These are phyloP conservation scores for Aureobasidium sp. DNA, from an alignment of 2,329 filamentous ascomycete species.

Conservation along the genomic window DNA sequence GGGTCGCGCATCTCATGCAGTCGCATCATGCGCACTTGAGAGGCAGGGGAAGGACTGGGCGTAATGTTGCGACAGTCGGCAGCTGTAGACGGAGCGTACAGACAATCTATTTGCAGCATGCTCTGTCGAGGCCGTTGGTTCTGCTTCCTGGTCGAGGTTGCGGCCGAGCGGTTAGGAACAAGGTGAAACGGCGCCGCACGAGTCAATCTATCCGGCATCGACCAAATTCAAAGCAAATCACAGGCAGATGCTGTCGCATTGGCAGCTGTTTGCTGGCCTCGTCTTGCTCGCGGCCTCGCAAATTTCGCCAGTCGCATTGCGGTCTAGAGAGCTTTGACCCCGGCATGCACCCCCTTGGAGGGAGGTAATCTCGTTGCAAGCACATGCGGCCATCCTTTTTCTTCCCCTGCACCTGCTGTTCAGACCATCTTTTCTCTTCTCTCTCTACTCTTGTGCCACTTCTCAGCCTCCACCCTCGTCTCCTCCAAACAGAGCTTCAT, in stretches of 20 bases:
- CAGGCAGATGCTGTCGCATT: not conserved
- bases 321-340: constrained; percentile 1
- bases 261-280: not conserved
- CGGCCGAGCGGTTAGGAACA: constrained; percentile 1
- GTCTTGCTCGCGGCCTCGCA: not conserved
- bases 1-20: not conserved
- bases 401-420: constrained; percentile 10
- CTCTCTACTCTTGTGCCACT: constrained; percentile 11
- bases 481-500: constrained; percentile 1
- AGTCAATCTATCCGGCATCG: constrained; percentile 9
- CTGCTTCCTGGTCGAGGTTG: constrained; percentile 5
- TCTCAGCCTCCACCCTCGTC: not conserved
- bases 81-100: not conserved
- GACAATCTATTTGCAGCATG: constrained; percentile 10
- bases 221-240: constrained; percentile 13
- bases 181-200: constrained; percentile 13
- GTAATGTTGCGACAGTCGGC: constrained; percentile 1
- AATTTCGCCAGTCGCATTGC: constrained; percentile 1
- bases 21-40: constrained; percentile 5
- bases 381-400: constrained; percentile 14
- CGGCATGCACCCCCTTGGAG: constrained; percentile 5
- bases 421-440: constrained; percentile 4
- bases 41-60: constrained; percentile 5
- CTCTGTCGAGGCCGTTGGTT: not conserved
- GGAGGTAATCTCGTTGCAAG: constrained; percentile 13